Base-by-base conservation (phyloP, 768 basidiomycete genomes). In the Boletus rubescentipes region DNA sequence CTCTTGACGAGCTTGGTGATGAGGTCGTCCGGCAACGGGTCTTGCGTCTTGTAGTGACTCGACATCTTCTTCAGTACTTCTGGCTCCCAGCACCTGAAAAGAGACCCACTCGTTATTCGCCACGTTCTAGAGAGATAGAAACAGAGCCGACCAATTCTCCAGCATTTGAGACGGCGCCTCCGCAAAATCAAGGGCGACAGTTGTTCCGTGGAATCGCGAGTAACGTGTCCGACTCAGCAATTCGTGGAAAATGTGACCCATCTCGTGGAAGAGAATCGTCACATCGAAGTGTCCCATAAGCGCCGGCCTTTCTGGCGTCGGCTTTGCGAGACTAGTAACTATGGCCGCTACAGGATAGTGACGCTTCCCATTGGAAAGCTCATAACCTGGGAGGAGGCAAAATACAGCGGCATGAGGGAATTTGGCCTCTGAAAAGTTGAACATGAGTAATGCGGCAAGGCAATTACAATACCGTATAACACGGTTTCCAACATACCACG, bases 151-250 rank as follows among this genome's bases (percentile, higher is more conserved):
- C 91, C 91, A 93, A 64, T 92, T 91, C 72, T 94, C 91, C 54
- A 93, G 74, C 91, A 93, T 93, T 72, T 94, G 89, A n/a, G 85
- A 88, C 0, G 92, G 92, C 1, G 91, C 91, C 70, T 93, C 90
- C 8, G 89, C 90, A 58, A 91, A 91, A 68, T 91, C 90, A 16
- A 85, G 71, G 3, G 87, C 85, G 31, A 88, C 86, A 44, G 80
- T 79, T 21, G 88, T 90, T 12, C 91, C 91, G 60, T 93, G 90
- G 80, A 93, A 93, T 23, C 85, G 74, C 21, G 84, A 71, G 66
- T 83, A 91, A 56, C 79, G 81, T 26, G 89, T 91, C 57, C 72
- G 76, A 63, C 83, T 85, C 48, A 91, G 70, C 40, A 94, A 67
- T 18, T 80, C 81, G 56, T 85, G 84, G 77, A 85, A 85, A 14